These are phyloP conservation scores for Spinellus fusiger DNA, from an alignment of 192 early-diverging fungal genomes.

Conservation along the genomic window DNA sequence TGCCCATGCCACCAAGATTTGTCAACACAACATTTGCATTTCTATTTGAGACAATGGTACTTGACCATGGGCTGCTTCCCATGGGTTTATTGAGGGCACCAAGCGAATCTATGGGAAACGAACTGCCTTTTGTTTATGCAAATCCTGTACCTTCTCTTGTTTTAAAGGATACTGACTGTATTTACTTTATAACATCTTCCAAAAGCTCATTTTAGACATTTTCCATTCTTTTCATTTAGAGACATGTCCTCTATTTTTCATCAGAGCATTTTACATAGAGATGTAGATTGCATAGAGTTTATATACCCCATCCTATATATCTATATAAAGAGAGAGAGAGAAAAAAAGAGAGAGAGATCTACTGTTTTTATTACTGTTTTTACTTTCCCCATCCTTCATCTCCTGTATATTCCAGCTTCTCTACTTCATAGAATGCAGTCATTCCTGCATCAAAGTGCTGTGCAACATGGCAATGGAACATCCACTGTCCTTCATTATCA, in stretches of 20 bases:
- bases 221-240: not conserved
- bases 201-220: not conserved
- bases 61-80: constrained; percentile 47
- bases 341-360: not conserved
- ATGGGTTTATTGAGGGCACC: constrained; percentile 45
- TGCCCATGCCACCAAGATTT: constrained; percentile 39
- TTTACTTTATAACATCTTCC: constrained; percentile 48
- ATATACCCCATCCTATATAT: not conserved
- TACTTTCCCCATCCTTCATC: constrained; percentile 29
- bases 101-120: constrained; percentile 45
- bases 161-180: constrained; percentile 42
- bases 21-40: constrained; percentile 43
- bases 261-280: too few relatives aligned
- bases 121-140: constrained; percentile 60
- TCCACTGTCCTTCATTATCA: constrained; percentile 38
- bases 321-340: not conserved
- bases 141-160: constrained; percentile 58
- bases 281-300: too few relatives aligned
- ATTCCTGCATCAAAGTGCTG: constrained; percentile 38
- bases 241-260: not conserved
- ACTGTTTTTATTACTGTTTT: too few relatives aligned
- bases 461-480: constrained; percentile 41
- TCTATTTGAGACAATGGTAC: constrained; percentile 44
- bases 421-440: constrained; percentile 35
- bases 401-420: constrained; percentile 23